phyloP scores from a whole-genome alignment of 129 eudicot species.

The Silybum marianum region DNA sequence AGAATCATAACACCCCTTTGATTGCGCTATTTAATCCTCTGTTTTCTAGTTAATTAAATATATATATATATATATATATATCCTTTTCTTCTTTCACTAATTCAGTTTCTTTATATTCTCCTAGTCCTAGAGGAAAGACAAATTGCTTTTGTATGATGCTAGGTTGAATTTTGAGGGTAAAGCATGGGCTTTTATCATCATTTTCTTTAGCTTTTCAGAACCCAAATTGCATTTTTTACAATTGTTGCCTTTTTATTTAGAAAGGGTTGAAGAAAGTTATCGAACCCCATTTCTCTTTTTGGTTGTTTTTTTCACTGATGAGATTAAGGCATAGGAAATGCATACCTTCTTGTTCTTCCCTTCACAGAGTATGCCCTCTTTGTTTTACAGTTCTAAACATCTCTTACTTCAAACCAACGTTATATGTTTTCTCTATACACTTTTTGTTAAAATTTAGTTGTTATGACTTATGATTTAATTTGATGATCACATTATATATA shows the following conservation, averaged over 20 bases:
- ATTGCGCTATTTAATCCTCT: constrained; percentile 51
- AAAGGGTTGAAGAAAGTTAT: constrained; percentile 33
- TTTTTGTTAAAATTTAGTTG: constrained; percentile 2
- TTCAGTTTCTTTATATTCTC: constrained; percentile 21
- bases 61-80: background rate
- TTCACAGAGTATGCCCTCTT: constrained; percentile 46
- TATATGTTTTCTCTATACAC: background rate
- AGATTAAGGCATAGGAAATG: constrained; percentile 67
- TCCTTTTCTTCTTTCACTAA: constrained; percentile 10
- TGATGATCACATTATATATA: constrained; percentile 9
- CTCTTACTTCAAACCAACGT: background rate
- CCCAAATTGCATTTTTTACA: constrained; percentile 30
- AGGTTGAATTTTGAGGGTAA: constrained; percentile 50
- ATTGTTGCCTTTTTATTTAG: constrained; percentile 17
- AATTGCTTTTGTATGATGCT: constrained; percentile 41
- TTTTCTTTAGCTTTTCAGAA: constrained; percentile 32
- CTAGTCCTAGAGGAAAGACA: background rate
- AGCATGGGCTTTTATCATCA: constrained; percentile 60
- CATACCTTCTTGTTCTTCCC: constrained; percentile 77
- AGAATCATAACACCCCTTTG: constrained; percentile 53
- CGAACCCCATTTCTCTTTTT: constrained; percentile 24
- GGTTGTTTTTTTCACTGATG: constrained; percentile 36
- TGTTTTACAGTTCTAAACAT: background rate
- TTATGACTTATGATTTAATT: background rate
- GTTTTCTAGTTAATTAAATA: background rate